Evolutionary conservation across 495 filamentous ascomycete species (phyloP), one percentile per base, ranked within the genome.

Genomic region (Penicillium paxilli): DNA sequence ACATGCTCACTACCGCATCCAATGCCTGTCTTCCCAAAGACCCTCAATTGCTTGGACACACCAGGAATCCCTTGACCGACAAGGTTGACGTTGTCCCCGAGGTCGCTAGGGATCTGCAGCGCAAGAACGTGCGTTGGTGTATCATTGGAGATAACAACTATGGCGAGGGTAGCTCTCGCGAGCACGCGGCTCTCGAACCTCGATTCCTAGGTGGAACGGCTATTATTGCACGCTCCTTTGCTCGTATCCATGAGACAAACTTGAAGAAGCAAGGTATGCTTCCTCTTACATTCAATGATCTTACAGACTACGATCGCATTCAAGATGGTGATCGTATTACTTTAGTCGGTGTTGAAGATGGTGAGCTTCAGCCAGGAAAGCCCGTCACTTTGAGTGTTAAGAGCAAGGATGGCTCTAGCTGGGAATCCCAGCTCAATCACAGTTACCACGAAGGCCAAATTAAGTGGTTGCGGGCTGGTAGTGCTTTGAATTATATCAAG

Each of bases 281-380:
- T 1, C 56, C 60, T 1, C 38, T 42, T 20, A 42, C 56, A 0
- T 63, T 64, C 44, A 24, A 46, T 10, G 35, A 64, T 22, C 20
- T 38, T 30, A 37, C 41, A 12, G 54, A 53, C 32, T 42, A 42
- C 10, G 38, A 62, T 22, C 55, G 86, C 75, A 89, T 96, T 20
- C 12, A n/a, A 4, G 52, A 54, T 8, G 56, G 59, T 2, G 63
- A 62, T 49, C 41, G 52, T 12, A 62, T 65, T 24, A 45, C 63
- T 0, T 41, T 65, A 19, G 6, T 57, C 35, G 63, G 63, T 6
- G 63, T 65, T 1, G 63, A 62, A 38, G 58, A 65, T 5, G 62
- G 62, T 9, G 53, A 62, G 21, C 30, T 65, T 26, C 24, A 49
- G 22, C 58, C 63, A 11, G 55, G 53, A 2, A 49, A 37, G 30